Conservation (phyloP, 2,329 filamentous ascomycete genomes). For the Trichoderma lentiforme region DNA sequence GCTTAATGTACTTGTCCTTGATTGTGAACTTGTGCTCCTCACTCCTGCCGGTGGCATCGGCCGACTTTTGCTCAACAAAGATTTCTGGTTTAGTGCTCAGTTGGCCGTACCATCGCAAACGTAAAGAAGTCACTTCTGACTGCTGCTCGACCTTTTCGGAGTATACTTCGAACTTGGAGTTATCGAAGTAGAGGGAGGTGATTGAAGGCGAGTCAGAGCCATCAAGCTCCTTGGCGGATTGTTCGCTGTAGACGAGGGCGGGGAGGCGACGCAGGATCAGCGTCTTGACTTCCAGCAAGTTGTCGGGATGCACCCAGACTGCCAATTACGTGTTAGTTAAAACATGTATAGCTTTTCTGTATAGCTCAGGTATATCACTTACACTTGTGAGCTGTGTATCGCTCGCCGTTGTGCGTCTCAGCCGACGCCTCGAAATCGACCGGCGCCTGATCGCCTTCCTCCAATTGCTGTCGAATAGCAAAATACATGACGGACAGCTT, state of each 20-base stretch:
- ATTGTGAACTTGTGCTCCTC: constrained; percentile 77
- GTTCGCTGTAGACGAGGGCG: constrained; percentile 87
- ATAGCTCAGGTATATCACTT: constrained; percentile 33
- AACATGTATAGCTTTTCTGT: not conserved
- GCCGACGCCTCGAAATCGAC: constrained; percentile 50
- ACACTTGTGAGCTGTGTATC: constrained; percentile 86
- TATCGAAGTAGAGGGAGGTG: constrained; percentile 96
- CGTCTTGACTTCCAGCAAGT: constrained; percentile 95
- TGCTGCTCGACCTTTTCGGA: constrained; percentile 75
- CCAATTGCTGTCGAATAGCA: constrained; percentile 81
- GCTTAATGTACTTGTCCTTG: constrained; percentile 90
- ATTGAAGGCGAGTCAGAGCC: constrained; percentile 81
- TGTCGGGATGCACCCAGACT: constrained; percentile 96
- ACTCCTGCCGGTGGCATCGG: constrained; percentile 71
- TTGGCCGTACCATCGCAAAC: constrained; percentile 89
- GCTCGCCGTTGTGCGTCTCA: constrained; percentile 62
- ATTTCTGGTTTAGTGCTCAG: constrained; percentile 76
- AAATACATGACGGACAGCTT: constrained; percentile 94
- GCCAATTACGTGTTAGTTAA: constrained; percentile 6
- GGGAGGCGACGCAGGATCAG: constrained; percentile 87
- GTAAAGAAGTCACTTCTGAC: constrained; percentile 74
- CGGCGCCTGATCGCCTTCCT: constrained; percentile 48
- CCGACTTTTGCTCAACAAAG: constrained; percentile 83
- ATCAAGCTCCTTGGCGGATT: constrained; percentile 78
- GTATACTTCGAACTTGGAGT: constrained; percentile 79